These are phyloP conservation scores for Begonia fuchsioides DNA, from an alignment of 306 rosid genomes.

Conservation along the genomic window DNA sequence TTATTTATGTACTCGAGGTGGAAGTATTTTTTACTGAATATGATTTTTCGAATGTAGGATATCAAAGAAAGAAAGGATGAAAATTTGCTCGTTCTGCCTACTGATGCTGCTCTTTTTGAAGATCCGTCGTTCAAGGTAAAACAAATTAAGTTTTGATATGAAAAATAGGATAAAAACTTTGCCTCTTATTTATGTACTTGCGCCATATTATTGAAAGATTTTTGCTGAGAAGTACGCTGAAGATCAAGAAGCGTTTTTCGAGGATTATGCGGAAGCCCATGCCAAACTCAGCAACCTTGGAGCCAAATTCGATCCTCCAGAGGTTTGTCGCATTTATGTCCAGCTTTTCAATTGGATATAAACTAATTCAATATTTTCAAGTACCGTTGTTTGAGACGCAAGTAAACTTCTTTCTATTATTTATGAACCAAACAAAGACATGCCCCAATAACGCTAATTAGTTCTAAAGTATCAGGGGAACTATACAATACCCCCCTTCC, in stretches of 20 bases:
- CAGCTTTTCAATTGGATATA: neutral
- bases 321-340: constrained; percentile 35
- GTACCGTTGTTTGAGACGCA: too few relatives aligned
- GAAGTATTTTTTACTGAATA: constrained; percentile 12
- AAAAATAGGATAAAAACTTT: too few relatives aligned
- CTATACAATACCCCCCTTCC: too few relatives aligned
- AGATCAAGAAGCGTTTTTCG: constrained; percentile 82
- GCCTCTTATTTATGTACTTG: neutral
- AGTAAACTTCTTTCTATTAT: too few relatives aligned
- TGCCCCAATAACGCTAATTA: too few relatives aligned
- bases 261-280: constrained; percentile 97
- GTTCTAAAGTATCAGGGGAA: too few relatives aligned
- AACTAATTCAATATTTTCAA: too few relatives aligned
- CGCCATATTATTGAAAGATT: constrained; percentile 26
- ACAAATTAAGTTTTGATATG: neutral
- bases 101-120: constrained; percentile 85
- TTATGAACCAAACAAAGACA: too few relatives aligned
- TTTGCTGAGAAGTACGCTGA: constrained; percentile 86
- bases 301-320: constrained; percentile 91
- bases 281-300: constrained; percentile 93
- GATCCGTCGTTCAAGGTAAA: constrained; percentile 87
- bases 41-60: constrained; percentile 40
- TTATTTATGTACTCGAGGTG: constrained; percentile 4
- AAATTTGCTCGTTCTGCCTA: constrained; percentile 82
- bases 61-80: constrained; percentile 80